A percentile compares a stretch with the other conserved stretches of the same genome.
phyloP scores from a whole-genome alignment of 352 stramenopile species.

The Phytophthora syringae region DNA sequence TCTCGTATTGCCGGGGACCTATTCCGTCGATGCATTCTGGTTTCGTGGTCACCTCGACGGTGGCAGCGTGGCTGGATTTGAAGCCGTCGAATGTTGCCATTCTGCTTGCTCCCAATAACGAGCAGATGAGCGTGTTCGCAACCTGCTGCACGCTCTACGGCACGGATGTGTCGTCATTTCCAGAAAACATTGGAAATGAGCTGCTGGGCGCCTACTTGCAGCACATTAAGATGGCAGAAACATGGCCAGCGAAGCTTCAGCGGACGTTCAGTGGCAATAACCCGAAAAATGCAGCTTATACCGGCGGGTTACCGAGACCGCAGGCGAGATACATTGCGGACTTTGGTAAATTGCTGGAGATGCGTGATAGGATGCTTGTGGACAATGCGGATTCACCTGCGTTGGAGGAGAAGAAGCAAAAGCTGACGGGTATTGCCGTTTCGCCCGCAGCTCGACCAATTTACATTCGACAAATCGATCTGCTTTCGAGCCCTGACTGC shows the following conservation, averaged over 20 bases:
- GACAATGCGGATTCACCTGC: constrained; percentile 49
- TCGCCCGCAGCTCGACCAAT: constrained; percentile 68
- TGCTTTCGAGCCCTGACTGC: constrained; percentile 45
- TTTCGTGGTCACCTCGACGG: constrained; percentile 84
- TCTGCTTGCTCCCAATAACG: constrained; percentile 83
- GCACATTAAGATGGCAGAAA: constrained; percentile 78
- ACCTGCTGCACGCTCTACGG: constrained; percentile 87
- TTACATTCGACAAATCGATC: constrained; percentile 83
- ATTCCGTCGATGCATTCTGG: constrained; percentile 88
- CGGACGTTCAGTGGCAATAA: constrained; percentile 78
- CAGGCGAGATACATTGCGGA: constrained; percentile 83
- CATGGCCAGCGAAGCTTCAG: constrained; percentile 75
- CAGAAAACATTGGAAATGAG: constrained; percentile 76
- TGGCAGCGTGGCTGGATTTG: constrained; percentile 83
- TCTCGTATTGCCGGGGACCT: constrained; percentile 69
- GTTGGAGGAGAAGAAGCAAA: constrained; percentile 74
- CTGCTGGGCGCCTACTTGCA: constrained; percentile 80
- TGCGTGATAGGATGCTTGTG: constrained; percentile 70
- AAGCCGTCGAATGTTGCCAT: constrained; percentile 81
- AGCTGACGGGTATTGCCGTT: constrained; percentile 80
- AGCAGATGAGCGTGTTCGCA: constrained; percentile 90
- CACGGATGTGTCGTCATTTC: constrained; percentile 67
- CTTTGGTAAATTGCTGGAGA: constrained; percentile 78
- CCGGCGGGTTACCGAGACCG: constrained; percentile 65
- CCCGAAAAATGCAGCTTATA: constrained; percentile 75